Conservation (phyloP, 345 rosid genomes). For the Gossypium rotundifolium region DNA sequence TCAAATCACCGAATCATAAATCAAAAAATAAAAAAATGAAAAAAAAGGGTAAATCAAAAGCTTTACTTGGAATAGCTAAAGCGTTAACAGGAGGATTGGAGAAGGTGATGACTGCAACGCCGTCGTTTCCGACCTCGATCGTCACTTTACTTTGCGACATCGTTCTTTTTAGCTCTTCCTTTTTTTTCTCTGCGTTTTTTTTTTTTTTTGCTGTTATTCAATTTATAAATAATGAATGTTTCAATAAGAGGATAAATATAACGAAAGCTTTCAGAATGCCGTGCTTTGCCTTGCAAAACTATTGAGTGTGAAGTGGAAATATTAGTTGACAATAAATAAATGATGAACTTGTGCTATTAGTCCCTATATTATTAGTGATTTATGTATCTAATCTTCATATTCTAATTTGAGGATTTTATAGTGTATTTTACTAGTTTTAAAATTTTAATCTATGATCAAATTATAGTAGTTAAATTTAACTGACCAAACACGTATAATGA, state of each 20-base stretch:
- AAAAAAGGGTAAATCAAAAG: background rate
- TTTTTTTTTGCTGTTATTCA: too few relatives aligned
- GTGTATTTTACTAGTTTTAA: too few relatives aligned
- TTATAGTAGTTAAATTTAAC: too few relatives aligned
- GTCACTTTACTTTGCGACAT: conserved; percentile 57
- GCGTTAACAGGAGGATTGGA: conserved; percentile 96
- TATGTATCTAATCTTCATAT: too few relatives aligned
- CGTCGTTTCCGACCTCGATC: conserved; percentile 78
- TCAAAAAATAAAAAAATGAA: background rate
- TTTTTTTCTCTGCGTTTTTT: background rate
- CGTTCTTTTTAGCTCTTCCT: background rate
- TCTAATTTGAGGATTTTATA: too few relatives aligned
- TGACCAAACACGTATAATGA: too few relatives aligned
- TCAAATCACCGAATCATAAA: background rate
- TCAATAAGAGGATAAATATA: background rate
- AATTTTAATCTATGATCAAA: too few relatives aligned
- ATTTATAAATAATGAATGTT: background rate
- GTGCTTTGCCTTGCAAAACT: background rate
- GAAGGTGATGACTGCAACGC: conserved; percentile 81
- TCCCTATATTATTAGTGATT: too few relatives aligned
- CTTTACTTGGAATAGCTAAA: conserved; percentile 60
- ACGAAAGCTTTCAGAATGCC: background rate
- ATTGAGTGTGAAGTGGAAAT: too few relatives aligned
- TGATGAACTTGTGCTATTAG: too few relatives aligned
- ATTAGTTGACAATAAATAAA: too few relatives aligned